Evolutionary conservation across 176 grass and related monocot species (phyloP).

Genomic region (Eragrostis curvula): DNA sequence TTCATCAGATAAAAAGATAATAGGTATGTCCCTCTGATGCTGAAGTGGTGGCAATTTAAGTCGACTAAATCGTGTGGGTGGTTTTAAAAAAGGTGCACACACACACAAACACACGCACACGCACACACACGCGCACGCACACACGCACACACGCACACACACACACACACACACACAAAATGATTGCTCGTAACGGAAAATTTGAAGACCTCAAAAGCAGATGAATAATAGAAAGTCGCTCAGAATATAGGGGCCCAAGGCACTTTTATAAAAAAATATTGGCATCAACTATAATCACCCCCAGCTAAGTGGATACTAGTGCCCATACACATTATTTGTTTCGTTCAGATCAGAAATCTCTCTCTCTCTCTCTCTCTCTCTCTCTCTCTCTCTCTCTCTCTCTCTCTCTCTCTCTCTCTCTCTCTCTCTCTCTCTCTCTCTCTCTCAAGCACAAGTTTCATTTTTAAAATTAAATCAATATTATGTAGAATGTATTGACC

Average conservation of each 20-base stretch:
- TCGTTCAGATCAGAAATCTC: background rate
- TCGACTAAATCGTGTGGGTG: background rate
- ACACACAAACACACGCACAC: too few species aligned
- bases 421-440: too few species aligned
- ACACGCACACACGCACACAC: too few species aligned
- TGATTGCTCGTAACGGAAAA: background rate
- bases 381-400: too few species aligned
- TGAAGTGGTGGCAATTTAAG: background rate
- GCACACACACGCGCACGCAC: too few species aligned
- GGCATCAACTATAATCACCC: background rate
- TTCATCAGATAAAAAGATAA: conserved; percentile 19
- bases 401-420: too few species aligned
- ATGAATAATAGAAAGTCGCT: background rate
- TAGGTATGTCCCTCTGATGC: conserved; percentile 23
- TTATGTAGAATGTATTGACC: too few species aligned
- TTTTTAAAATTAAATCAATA: too few species aligned
- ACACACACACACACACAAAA: background rate
- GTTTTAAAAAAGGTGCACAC: too few species aligned
- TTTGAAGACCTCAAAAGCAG: background rate
- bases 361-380: too few species aligned
- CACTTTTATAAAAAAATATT: background rate
- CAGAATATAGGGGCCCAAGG: too few species aligned
- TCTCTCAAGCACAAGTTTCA: too few species aligned
- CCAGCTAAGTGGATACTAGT: background rate
- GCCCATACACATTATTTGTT: background rate